Evolutionary conservation across 441 rosid genomes (phyloP).

Genomic region (Iberis amara): DNA sequence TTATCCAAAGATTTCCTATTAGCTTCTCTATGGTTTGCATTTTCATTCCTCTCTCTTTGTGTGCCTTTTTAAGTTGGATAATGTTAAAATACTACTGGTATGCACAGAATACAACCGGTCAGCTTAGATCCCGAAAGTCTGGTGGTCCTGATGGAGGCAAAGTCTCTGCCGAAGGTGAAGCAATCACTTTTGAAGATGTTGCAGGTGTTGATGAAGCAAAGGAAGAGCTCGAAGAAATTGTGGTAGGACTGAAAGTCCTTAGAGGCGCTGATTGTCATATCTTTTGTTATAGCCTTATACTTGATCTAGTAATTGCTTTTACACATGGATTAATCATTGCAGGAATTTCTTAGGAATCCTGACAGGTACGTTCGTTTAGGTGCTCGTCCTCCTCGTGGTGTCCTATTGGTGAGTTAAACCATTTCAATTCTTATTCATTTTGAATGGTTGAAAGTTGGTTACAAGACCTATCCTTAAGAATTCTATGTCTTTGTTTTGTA

Average conservation of each 20-base stretch:
- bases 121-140: constrained; percentile 66
- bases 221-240: constrained; percentile 97
- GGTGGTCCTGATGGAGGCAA: constrained; percentile 64
- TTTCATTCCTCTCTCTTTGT: constrained; percentile 3
- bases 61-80: constrained; percentile 3
- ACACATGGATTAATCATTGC: constrained; percentile 29
- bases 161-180: constrained; percentile 66
- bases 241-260: constrained; percentile 44
- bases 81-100: constrained; percentile 5
- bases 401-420: constrained; percentile 71
- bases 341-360: constrained; percentile 98
- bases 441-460: not conserved
- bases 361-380: constrained; percentile 78
- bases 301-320: constrained; percentile 7
- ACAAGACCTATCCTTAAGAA: constrained; percentile 2
- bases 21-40: constrained; percentile 71
- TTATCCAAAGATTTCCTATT: constrained; percentile 62
- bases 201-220: constrained; percentile 99
- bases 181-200: constrained; percentile 88
- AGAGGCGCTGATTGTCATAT: constrained; percentile 15
- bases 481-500: constrained; percentile 27
- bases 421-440: not conserved
- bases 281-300: constrained; percentile 7
- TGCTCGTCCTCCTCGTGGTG: constrained; percentile 99
- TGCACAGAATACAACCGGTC: constrained; percentile 75